phyloP scores from a whole-genome alignment of 176 grass and related monocot species.

The Bolboschoenus planiculmis region DNA sequence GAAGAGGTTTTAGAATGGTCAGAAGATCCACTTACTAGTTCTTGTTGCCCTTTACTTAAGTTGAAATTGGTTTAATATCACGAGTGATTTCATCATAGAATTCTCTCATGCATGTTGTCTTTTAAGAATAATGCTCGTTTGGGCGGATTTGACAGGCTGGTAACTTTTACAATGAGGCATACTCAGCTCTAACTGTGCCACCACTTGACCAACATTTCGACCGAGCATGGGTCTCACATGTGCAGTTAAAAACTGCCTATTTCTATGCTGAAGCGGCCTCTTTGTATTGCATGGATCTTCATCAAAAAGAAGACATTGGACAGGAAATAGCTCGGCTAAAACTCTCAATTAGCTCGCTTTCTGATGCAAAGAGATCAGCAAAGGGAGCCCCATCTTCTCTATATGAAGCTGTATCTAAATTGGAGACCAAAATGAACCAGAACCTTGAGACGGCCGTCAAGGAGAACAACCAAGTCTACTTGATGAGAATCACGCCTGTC shows the following conservation, averaged over 20 bases:
- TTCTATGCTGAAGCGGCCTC: conserved; percentile 25
- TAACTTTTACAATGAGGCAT: conserved; percentile 65
- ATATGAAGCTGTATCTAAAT: conserved; percentile 22
- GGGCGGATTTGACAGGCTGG: conserved; percentile 48
- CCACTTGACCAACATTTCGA: conserved; percentile 62
- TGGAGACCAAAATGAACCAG: conserved; percentile 28
- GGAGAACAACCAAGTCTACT: conserved; percentile 38
- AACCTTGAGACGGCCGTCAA: conserved; percentile 29
- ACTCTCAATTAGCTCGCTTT: conserved; percentile 21
- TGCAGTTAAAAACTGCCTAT: conserved; percentile 57
- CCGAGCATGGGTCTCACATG: conserved; percentile 58
- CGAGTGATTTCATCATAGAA: not conserved
- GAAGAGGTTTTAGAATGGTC: not conserved
- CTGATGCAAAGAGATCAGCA: conserved; percentile 33
- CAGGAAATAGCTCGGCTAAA: conserved; percentile 38
- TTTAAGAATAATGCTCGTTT: not conserved
- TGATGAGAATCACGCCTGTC: conserved; percentile 25
- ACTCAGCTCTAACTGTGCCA: conserved; percentile 32
- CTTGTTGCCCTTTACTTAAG: not conserved
- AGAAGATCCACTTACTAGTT: not conserved
- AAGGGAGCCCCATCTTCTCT: conserved; percentile 27
- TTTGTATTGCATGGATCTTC: conserved; percentile 32
- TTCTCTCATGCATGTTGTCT: not conserved
- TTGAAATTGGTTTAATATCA: not conserved
- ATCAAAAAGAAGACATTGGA: conserved; percentile 33